Base-by-base conservation (phyloP, 2,329 filamentous ascomycete genomes). In the Chalaropsis ovoidea region DNA sequence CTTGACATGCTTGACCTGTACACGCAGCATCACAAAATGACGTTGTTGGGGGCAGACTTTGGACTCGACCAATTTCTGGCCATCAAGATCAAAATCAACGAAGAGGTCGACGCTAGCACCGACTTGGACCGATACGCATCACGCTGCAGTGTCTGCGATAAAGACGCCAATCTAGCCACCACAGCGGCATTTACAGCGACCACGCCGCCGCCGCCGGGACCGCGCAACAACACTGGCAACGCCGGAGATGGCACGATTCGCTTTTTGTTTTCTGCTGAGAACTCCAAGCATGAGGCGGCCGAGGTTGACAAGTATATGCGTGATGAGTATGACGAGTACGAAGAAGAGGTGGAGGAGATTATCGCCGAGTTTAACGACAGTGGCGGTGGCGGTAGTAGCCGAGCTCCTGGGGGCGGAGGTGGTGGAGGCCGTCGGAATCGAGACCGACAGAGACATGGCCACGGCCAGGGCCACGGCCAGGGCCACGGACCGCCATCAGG, bases 1-100 rank as follows among this genome's bases (percentile, higher is more conserved):
- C 84, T 96, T 47, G 94, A 97, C 72, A 80, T 96, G 0, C 81
- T 97, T 31, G 93, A 99, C 72, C 82, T 97, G 2, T 97, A 96
- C 75, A 94, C 90, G 0, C 89, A 95, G 72, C 87, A 95, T 72
- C 84, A 85, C 65, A 82, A 84, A 69, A 80, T 81, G 63, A 96
- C 91, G 42, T 84, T 86, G 62, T 79, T 96, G 22, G 92, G 91
- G 6, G 79, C 82, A 17, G 78, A 82, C 61, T 88, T 90, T 74
- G 83, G 87, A 60, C 80, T 93, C 54, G 86, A 93, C 70, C 82
- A 82, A 64, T 93, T 96, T 73, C 89, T 97, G 72, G 84, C 87
- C 69, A 85, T 95, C 70, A 90, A 94, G 73, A 96, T 97, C 69
- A 81, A 84, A 27, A 80, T 96, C 68, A 96, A 97, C 75, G 84